Evolutionary conservation across 2,329 filamentous ascomycete species (phyloP).

Genomic region (Diatrype stigma): DNA sequence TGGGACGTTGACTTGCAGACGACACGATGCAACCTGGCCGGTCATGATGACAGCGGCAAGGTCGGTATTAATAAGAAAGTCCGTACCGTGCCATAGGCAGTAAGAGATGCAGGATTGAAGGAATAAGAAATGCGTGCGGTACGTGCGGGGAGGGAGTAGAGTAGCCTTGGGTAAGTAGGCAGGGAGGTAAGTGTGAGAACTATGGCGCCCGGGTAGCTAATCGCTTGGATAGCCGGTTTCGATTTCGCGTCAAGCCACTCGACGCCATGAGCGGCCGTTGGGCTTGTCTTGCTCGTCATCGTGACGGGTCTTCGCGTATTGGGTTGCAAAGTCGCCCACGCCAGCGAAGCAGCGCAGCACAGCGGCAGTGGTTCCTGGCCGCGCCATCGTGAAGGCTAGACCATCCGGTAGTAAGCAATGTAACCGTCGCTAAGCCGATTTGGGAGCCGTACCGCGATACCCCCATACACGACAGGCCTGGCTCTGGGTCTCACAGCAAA

Average conservation of each 20-base stretch:
- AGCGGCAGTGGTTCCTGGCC: not conserved
- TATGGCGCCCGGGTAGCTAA: not conserved
- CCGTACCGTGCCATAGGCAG: not conserved
- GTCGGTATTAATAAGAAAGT: slow-evolving; percentile 1
- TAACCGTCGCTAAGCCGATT: not conserved
- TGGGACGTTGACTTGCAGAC: not conserved
- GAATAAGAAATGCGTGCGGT: not conserved
- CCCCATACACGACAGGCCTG: not conserved
- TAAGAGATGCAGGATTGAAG: not conserved
- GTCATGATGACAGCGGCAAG: not conserved
- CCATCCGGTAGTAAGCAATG: not conserved
- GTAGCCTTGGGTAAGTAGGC: not conserved
- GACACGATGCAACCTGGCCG: not conserved
- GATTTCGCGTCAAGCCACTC: not conserved
- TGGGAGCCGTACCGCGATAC: not conserved
- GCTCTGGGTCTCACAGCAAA: not conserved
- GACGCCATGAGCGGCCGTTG: not conserved
- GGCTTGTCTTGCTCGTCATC: not conserved
- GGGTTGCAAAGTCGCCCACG: not conserved
- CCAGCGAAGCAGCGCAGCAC: not conserved
- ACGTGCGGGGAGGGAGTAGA: not conserved
- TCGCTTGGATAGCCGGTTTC: not conserved
- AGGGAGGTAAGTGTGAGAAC: not conserved
- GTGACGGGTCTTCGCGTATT: not conserved
- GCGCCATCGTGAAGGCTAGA: not conserved